These are phyloP conservation scores for Trichophyton mentagrophytes DNA, from an alignment of 2,329 filamentous ascomycete genomes.

Conservation along the genomic window DNA sequence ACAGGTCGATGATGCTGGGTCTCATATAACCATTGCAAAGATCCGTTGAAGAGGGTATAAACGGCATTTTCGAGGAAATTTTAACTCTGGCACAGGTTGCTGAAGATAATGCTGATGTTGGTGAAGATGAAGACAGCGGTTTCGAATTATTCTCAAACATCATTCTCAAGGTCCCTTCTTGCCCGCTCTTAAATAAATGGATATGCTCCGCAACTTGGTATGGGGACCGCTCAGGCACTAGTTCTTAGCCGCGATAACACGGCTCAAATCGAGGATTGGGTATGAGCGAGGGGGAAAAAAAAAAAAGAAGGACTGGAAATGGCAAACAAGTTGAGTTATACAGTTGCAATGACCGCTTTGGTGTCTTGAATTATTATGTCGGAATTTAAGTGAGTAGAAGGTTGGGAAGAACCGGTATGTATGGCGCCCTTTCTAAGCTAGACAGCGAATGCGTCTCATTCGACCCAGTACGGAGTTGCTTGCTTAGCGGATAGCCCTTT, in stretches of 20 bases:
- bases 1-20: constrained; percentile 11
- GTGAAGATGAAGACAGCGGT: background rate
- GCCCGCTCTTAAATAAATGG: background rate
- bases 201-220: no score
- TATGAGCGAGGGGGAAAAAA: background rate
- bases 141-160: background rate
- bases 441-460: background rate
- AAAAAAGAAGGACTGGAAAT: background rate
- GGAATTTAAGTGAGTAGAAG: background rate
- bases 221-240: background rate
- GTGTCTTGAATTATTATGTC: background rate
- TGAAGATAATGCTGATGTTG: background rate
- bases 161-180: background rate
- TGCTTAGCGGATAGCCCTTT: background rate
- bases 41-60: background rate
- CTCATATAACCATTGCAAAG: constrained; percentile 2
- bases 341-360: background rate
- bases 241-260: background rate
- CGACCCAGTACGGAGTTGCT: background rate
- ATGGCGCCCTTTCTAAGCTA: background rate
- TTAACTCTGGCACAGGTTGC: background rate
- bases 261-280: background rate
- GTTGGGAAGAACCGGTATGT: background rate
- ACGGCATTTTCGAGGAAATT: constrained; percentile 1
- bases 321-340: background rate